These are phyloP conservation scores for Digitaria exilis DNA, from an alignment of 202 grass and related monocot species.

Conservation along the genomic window DNA sequence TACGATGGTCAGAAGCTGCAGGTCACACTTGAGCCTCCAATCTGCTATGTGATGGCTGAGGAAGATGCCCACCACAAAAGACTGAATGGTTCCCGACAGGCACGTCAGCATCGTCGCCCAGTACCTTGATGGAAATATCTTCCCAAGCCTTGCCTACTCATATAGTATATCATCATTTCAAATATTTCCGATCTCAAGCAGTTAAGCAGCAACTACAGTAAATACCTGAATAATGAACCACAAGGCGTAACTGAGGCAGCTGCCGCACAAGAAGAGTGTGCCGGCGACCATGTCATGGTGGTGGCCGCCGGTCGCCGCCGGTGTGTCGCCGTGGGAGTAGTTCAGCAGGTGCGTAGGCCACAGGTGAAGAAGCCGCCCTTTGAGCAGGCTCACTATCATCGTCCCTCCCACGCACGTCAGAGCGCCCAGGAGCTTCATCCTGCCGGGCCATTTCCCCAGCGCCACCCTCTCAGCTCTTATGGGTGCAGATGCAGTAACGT, in stretches of 20 bases:
- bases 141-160: constrained; percentile 36
- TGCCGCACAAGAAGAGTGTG: constrained; percentile 41
- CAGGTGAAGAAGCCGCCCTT: constrained; percentile 37
- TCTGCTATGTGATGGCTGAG: neutral
- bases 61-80: neutral
- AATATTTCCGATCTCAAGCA: no score
- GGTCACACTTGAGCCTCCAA: constrained; percentile 46
- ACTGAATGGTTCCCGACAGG: constrained; percentile 26
- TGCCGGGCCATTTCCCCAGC: constrained; percentile 8
- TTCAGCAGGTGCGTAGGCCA: constrained; percentile 37
- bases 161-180: no score
- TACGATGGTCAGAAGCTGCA: constrained; percentile 34
- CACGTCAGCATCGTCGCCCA: constrained; percentile 46
- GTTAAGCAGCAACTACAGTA: no score
- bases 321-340: neutral
- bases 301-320: no score
- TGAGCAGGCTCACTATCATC: constrained; percentile 46
- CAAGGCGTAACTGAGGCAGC: constrained; percentile 45
- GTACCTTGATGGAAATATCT: constrained; percentile 43
- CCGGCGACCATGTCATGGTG: neutral
- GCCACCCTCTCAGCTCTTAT: constrained; percentile 35
- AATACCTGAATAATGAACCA: constrained; percentile 41
- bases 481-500: neutral
- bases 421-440: constrained; percentile 45
- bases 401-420: constrained; percentile 39